Percentiles rank a stretch among this genome's conserved stretches.
These are phyloP conservation scores for Adansonia digitata DNA, from an alignment of 345 rosid species.

Conservation along the genomic window DNA sequence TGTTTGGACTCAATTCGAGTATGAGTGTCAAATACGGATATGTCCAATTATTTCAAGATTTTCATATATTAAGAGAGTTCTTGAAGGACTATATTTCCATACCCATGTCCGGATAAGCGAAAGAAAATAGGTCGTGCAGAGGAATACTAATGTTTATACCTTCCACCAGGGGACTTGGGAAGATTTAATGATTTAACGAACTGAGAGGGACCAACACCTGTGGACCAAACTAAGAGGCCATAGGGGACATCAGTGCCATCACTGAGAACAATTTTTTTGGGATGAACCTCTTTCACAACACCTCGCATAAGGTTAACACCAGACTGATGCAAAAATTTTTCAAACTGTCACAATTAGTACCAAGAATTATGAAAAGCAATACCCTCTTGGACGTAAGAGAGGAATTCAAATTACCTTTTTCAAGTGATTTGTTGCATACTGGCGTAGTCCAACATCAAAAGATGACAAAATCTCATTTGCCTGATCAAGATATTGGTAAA, in stretches of 20 bases:
- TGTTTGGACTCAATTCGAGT: too few species aligned
- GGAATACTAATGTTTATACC: constrained; percentile 26
- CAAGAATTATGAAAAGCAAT: constrained; percentile 9
- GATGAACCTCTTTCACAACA: constrained; percentile 2
- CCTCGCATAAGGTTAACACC: neutral
- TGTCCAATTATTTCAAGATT: too few species aligned
- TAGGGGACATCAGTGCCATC: constrained; percentile 69
- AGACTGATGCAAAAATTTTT: neutral
- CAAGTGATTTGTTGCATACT: constrained; percentile 62
- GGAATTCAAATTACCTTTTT: constrained; percentile 39
- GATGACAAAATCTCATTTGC: constrained; percentile 83
- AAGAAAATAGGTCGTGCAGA: neutral
- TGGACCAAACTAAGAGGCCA: constrained; percentile 90
- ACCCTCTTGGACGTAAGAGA: neutral
- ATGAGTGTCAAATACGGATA: too few species aligned
- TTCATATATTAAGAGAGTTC: too few species aligned
- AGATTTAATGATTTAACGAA: constrained; percentile 52
- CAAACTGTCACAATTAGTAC: constrained; percentile 7
- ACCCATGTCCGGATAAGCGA: too few species aligned
- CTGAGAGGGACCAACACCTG: constrained; percentile 82
- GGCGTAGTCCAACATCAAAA: constrained; percentile 62
- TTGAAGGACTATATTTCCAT: too few species aligned
- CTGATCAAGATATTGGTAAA: constrained; percentile 24
- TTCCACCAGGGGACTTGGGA: constrained; percentile 65
- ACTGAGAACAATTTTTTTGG: constrained; percentile 39